Evolutionary conservation across 1,284 basidiomycete species (phyloP).

Genomic region (Termitomyces sp.): DNA sequence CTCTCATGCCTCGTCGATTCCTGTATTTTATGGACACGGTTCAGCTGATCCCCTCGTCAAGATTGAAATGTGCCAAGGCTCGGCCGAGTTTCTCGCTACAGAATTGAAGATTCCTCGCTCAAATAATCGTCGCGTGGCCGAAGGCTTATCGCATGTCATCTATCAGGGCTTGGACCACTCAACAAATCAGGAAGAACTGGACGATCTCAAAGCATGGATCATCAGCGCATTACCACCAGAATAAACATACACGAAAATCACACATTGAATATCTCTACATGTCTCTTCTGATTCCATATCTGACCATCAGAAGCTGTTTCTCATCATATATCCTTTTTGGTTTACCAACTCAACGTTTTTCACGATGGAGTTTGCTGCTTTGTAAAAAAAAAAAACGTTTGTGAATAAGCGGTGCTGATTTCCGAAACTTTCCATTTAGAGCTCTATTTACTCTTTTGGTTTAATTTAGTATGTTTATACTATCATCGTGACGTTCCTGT

Average conservation of each 20-base stretch:
- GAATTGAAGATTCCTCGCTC: conserved; percentile 41
- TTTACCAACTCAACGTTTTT: not conserved
- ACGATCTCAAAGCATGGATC: conserved; percentile 60
- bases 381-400: not conserved
- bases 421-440: not conserved
- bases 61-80: conserved; percentile 41
- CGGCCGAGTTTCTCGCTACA: conserved; percentile 49
- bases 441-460: not conserved
- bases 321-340: not conserved
- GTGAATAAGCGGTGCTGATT: not conserved
- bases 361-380: not conserved
- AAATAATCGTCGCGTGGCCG: conserved; percentile 23
- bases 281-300: not conserved
- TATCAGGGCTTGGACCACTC: conserved; percentile 64
- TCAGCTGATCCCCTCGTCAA: conserved; percentile 71
- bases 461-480: not conserved
- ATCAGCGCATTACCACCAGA: conserved; percentile 41
- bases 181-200: conserved; percentile 56
- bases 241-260: not conserved
- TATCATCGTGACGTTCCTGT: not conserved
- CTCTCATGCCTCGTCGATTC: conserved; percentile 51
- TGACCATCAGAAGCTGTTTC: not conserved
- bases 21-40: conserved; percentile 89
- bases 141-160: conserved; percentile 54
- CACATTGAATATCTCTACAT: not conserved